phyloP scores from a whole-genome alignment of 306 rosid genomes.

The Nissolia schottii region DNA sequence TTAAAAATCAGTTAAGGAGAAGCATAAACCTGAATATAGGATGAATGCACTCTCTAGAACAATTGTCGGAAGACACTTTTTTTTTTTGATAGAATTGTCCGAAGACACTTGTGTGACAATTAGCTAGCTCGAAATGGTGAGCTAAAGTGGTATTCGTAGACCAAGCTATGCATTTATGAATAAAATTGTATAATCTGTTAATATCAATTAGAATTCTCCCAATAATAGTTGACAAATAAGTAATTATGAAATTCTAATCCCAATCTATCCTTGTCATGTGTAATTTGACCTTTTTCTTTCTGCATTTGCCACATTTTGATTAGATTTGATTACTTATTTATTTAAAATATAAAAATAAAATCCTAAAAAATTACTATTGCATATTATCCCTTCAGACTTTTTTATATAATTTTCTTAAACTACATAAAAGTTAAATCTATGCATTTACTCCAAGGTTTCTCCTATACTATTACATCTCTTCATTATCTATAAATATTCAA shows the following conservation, averaged over 20 bases:
- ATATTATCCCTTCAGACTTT: too few relatives aligned
- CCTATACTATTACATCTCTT: not conserved
- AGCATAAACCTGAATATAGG: not conserved
- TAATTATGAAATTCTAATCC: too few relatives aligned
- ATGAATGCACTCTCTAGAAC: not conserved
- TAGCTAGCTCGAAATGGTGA: not conserved
- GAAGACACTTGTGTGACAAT: not conserved
- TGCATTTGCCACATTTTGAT: too few relatives aligned
- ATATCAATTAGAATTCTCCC: not conserved
- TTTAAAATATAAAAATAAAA: too few relatives aligned
- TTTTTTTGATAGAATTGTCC: too few relatives aligned
- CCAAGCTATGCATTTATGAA: not conserved
- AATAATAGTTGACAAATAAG: not conserved
- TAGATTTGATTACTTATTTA: too few relatives aligned
- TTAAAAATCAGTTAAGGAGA: not conserved
- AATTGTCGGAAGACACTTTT: too few relatives aligned
- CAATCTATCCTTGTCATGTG: too few relatives aligned
- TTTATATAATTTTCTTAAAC: too few relatives aligned
- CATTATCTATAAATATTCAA: not conserved
- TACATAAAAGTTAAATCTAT: too few relatives aligned
- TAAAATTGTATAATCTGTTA: not conserved
- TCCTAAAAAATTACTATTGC: too few relatives aligned
- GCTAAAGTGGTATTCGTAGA: not conserved
- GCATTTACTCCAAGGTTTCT: not conserved
- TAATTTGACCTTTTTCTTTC: too few relatives aligned